A percentile compares a stretch with the other conserved stretches of the same genome.
Evolutionary conservation across 768 basidiomycete genomes (phyloP).

Genomic region (Psilocybe sp.): DNA sequence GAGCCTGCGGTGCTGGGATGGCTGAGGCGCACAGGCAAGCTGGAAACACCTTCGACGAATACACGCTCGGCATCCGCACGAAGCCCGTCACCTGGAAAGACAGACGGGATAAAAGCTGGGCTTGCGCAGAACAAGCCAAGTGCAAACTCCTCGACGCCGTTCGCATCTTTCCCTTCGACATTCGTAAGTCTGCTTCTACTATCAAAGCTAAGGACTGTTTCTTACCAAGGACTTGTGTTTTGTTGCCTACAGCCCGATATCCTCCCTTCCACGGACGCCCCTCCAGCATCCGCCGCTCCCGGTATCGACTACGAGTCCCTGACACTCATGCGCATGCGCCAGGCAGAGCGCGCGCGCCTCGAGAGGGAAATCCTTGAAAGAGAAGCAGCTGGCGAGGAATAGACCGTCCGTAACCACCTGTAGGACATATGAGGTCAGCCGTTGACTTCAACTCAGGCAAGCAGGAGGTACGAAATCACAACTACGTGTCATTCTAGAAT

Average conservation of each 20-base stretch:
- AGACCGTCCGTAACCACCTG: not conserved
- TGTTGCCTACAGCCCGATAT: constrained; percentile 27
- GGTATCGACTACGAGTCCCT: constrained; percentile 76
- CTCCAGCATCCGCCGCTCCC: constrained; percentile 20
- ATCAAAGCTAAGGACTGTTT: too few relatives aligned
- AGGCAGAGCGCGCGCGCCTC: constrained; percentile 74
- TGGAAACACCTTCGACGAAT: constrained; percentile 30
- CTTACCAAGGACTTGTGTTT: too few relatives aligned
- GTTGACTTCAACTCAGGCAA: not conserved
- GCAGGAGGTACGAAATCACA: too few relatives aligned
- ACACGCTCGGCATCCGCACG: constrained; percentile 2
- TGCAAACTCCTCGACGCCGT: constrained; percentile 29
- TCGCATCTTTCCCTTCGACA: constrained; percentile 63
- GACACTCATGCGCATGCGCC: constrained; percentile 76
- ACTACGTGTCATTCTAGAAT: too few relatives aligned
- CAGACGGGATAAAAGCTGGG: constrained; percentile 15
- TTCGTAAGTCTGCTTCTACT: constrained; percentile 55
- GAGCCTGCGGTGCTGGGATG: constrained; percentile 73
- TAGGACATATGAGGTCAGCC: not conserved
- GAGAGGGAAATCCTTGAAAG: constrained; percentile 76
- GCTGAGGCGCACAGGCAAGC: constrained; percentile 70
- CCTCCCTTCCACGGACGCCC: constrained; percentile 18
- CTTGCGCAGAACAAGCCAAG: constrained; percentile 29
- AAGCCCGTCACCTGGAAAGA: constrained; percentile 2
- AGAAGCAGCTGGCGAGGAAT: constrained; percentile 41